A percentile compares a stretch with the other conserved stretches of the same genome.
These are phyloP conservation scores for Neospora caninum DNA, from an alignment of 169 alveolate species.

Conservation along the genomic window DNA sequence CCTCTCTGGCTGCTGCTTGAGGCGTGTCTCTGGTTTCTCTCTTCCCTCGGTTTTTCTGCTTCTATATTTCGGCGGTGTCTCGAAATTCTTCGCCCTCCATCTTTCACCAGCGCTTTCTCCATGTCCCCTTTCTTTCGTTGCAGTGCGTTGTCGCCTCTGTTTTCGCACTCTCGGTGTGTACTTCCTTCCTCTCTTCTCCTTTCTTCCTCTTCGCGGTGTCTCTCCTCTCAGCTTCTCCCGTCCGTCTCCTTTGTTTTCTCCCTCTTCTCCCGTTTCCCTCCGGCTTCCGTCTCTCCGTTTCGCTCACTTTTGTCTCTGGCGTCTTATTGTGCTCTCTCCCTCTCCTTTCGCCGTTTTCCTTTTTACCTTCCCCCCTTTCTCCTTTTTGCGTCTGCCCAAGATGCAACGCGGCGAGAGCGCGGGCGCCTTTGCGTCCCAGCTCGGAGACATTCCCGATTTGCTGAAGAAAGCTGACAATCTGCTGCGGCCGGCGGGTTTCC, in stretches of 20 bases:
- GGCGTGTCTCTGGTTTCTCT: not conserved
- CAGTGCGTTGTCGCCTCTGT: not conserved
- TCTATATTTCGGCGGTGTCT: not conserved
- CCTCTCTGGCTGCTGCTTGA: too few species aligned
- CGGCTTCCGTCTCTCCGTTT: not conserved
- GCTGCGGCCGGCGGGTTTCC: slow-evolving; percentile 12
- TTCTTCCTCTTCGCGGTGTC: not conserved
- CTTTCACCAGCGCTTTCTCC: not conserved
- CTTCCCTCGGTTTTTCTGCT: not conserved
- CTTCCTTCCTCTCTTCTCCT: not conserved
- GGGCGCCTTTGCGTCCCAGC: not conserved
- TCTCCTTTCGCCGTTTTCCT: not conserved
- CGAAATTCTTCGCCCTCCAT: not conserved
- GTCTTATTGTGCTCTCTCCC: not conserved
- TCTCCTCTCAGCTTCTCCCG: not conserved
- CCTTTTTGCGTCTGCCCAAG: not conserved
- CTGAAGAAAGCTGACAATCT: not conserved
- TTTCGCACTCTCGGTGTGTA: not conserved
- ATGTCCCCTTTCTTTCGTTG: not conserved
- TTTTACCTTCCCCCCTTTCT: not conserved
- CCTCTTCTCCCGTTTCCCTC: not conserved
- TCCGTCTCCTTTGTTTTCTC: not conserved
- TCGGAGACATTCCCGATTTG: not conserved
- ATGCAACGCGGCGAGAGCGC: not conserved
- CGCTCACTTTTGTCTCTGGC: not conserved